A percentile compares a stretch with the other conserved stretches of the same genome.
Evolutionary conservation across 805 yeast species (phyloP).

Genomic region (Nakazawaea pomicola): DNA sequence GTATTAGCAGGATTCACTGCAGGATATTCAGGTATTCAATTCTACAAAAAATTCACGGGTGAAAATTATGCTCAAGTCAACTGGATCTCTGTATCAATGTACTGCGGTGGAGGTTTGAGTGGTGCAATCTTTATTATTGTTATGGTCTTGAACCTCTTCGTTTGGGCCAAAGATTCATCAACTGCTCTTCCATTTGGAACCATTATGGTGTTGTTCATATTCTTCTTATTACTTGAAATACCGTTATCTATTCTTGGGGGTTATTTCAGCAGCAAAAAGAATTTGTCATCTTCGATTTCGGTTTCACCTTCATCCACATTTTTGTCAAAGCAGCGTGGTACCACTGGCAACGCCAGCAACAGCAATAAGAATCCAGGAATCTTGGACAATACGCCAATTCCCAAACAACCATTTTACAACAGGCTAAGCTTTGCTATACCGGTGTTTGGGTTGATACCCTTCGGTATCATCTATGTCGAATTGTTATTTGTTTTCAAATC

Average conservation of each 20-base stretch:
- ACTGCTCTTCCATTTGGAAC: constrained; percentile 78
- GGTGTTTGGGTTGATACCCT: constrained; percentile 70
- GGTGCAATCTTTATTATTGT: constrained; percentile 43
- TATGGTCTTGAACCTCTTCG: constrained; percentile 56
- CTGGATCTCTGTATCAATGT: constrained; percentile 34
- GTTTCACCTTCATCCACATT: constrained; percentile 8
- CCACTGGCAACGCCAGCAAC: neutral
- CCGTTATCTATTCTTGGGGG: constrained; percentile 81
- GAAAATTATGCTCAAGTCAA: constrained; percentile 28
- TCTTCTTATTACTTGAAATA: constrained; percentile 62
- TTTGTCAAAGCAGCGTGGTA: neutral
- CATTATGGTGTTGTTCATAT: constrained; percentile 49
- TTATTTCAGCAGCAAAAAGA: constrained; percentile 25
- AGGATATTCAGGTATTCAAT: constrained; percentile 64
- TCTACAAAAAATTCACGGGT: constrained; percentile 51
- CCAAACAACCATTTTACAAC: constrained; percentile 33
- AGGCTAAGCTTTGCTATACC: constrained; percentile 29
- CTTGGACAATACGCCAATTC: constrained; percentile 18
- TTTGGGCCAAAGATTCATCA: constrained; percentile 74
- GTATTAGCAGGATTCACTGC: constrained; percentile 70
- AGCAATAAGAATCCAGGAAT: constrained; percentile 6
- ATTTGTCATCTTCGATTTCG: constrained; percentile 9
- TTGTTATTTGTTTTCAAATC: constrained; percentile 67
- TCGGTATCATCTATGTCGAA: constrained; percentile 77
- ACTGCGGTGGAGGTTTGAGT: constrained; percentile 47